phyloP scores from a whole-genome alignment of 768 basidiomycete genomes.

The Tremella fuciformis region DNA sequence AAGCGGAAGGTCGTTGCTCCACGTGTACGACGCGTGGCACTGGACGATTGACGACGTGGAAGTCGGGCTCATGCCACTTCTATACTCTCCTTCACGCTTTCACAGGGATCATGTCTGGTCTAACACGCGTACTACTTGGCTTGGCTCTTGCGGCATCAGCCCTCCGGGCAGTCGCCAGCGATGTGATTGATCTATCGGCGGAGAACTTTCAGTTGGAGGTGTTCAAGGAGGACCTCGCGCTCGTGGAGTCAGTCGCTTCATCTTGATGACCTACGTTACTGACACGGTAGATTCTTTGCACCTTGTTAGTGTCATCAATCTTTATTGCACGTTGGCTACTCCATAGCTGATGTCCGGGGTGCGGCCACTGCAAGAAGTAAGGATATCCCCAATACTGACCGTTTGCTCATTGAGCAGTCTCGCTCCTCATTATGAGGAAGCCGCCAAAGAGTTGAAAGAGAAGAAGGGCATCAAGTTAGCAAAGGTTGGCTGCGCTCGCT shows the following conservation, averaged over 20 bases:
- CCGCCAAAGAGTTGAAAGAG: conserved; percentile 80
- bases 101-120: too few relatives aligned
- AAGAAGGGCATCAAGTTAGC: conserved; percentile 84
- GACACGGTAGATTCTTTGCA: conserved; percentile 37
- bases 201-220: conserved; percentile 68
- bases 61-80: too few relatives aligned
- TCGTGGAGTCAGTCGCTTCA: conserved; percentile 81
- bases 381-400: conserved; percentile 4
- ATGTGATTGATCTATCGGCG: conserved; percentile 75
- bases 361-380: conserved; percentile 84
- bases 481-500: conserved; percentile 55
- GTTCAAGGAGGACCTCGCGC: conserved; percentile 65
- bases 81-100: too few relatives aligned
- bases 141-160: not conserved
- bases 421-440: conserved; percentile 84
- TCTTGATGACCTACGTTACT: not conserved
- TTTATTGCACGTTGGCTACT: not conserved
- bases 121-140: too few relatives aligned
- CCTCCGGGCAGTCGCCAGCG: conserved; percentile 55
- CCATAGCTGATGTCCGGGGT: conserved; percentile 57
- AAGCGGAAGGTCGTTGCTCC: too few relatives aligned
- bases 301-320: conserved; percentile 31
- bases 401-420: conserved; percentile 56
- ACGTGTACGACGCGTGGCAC: too few relatives aligned
- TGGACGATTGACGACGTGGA: too few relatives aligned